phyloP scores from a whole-genome alignment of 225 moss, liverwort and hornwort genomes.

The Ulota crispa region DNA sequence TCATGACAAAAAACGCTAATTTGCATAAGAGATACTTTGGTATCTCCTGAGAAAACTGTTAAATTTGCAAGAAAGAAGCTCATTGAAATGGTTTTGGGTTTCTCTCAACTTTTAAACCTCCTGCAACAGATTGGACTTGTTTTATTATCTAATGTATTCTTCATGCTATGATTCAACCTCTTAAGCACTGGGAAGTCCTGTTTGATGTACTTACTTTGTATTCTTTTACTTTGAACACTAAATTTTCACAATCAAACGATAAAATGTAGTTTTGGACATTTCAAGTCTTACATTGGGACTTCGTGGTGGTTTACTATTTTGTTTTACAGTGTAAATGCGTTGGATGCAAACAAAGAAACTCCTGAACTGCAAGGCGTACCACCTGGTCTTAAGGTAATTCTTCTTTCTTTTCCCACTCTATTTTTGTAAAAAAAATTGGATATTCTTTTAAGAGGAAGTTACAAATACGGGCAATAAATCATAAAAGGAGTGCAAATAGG shows the following conservation, averaged over 20 bases:
- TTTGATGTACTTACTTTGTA: not conserved
- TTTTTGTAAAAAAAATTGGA: not conserved
- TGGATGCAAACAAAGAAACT: constrained; percentile 66
- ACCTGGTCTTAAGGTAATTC: constrained; percentile 56
- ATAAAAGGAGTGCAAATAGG: no score
- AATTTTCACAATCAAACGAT: not conserved
- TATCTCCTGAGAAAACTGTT: no score
- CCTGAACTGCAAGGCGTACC: constrained; percentile 68
- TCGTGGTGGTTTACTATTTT: not conserved
- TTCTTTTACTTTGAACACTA: not conserved
- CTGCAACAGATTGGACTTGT: not conserved
- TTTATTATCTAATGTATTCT: not conserved
- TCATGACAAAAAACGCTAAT: no score
- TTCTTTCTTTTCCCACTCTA: not conserved
- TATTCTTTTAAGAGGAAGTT: not conserved
- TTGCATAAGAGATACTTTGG: no score
- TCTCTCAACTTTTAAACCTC: no score
- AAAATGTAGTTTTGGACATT: not conserved
- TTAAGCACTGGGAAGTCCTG: not conserved
- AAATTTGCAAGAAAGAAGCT: no score
- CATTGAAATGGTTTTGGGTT: no score
- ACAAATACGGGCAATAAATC: no score
- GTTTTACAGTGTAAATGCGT: constrained; percentile 52
- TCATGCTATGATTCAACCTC: not conserved
- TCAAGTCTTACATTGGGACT: not conserved